Percentiles rank a stretch among this genome's conserved stretches.
Conservation (phyloP, 2,329 filamentous ascomycete genomes). For the Cercospora sojina region DNA sequence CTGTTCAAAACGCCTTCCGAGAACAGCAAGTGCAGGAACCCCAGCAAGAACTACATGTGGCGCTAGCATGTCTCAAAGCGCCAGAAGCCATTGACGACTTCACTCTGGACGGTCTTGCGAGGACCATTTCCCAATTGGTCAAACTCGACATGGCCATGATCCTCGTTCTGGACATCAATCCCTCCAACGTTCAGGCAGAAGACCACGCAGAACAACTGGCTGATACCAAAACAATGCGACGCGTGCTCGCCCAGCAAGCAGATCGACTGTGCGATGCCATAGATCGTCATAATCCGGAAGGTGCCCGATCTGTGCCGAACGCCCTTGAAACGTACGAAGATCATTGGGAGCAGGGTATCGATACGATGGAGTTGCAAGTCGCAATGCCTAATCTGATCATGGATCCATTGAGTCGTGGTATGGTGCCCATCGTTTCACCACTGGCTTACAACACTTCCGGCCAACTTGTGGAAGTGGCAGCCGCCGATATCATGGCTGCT, state of each 20-base stretch:
- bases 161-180: slow-evolving; percentile 73
- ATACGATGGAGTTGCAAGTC: slow-evolving; percentile 40
- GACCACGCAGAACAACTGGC: slow-evolving; percentile 6
- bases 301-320: slow-evolving; percentile 67
- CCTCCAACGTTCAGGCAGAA: slow-evolving; percentile 25
- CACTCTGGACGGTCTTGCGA: slow-evolving; percentile 71
- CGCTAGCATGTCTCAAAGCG: slow-evolving; percentile 78
- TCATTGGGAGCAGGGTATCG: slow-evolving; percentile 20
- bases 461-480: slow-evolving; percentile 51
- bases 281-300: slow-evolving; percentile 65
- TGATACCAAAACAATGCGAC: slow-evolving; percentile 24
- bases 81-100: slow-evolving; percentile 69
- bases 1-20: slow-evolving; percentile 48
- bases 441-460: slow-evolving; percentile 58
- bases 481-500: slow-evolving; percentile 69
- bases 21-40: slow-evolving; percentile 34
- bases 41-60: slow-evolving; percentile 65
- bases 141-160: slow-evolving; percentile 78
- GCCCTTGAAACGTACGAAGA: slow-evolving; percentile 42
- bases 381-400: slow-evolving; percentile 56
- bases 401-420: slow-evolving; percentile 64
- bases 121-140: slow-evolving; percentile 79
- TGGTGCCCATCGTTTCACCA: slow-evolving; percentile 68
- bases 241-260: slow-evolving; percentile 57
- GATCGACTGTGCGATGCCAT: slow-evolving; percentile 73